Conservation (phyloP, 306 rosid genomes). For the Dryas octopetala region DNA sequence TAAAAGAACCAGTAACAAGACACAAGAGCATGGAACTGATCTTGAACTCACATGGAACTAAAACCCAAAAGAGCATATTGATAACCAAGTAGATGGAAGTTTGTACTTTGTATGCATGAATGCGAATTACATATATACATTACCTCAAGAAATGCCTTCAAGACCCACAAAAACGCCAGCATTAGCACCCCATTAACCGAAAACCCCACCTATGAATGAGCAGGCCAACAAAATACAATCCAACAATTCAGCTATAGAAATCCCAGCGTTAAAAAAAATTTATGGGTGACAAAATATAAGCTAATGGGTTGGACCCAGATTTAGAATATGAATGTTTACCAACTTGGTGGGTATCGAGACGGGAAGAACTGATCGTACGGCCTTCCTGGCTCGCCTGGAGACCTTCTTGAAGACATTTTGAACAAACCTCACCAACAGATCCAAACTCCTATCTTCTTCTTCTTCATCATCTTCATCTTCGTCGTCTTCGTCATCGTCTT, state of each 20-base stretch:
- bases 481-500: conserved; percentile 38
- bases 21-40: neutral
- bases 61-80: neutral
- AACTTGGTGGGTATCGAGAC: conserved; percentile 54
- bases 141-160: conserved; percentile 84
- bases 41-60: neutral
- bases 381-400: conserved; percentile 62
- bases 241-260: neutral
- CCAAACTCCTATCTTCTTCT: conserved; percentile 74
- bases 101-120: neutral
- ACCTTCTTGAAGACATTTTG: conserved; percentile 64
- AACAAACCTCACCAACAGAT: conserved; percentile 62
- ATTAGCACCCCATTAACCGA: conserved; percentile 67
- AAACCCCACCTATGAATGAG: conserved; percentile 50
- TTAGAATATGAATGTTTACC: conserved; percentile 31
- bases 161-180: conserved; percentile 66
- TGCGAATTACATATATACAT: neutral
- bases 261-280: neutral
- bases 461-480: conserved; percentile 44
- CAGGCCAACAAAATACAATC: neutral
- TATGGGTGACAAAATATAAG: neutral
- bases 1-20: neutral
- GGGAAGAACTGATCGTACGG: conserved; percentile 76
- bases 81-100: neutral
- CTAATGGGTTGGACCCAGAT: neutral